Percentiles rank a stretch among this genome's conserved stretches.
Conservation (phyloP, 1,284 basidiomycete genomes). For the Calocybe gambosa region DNA sequence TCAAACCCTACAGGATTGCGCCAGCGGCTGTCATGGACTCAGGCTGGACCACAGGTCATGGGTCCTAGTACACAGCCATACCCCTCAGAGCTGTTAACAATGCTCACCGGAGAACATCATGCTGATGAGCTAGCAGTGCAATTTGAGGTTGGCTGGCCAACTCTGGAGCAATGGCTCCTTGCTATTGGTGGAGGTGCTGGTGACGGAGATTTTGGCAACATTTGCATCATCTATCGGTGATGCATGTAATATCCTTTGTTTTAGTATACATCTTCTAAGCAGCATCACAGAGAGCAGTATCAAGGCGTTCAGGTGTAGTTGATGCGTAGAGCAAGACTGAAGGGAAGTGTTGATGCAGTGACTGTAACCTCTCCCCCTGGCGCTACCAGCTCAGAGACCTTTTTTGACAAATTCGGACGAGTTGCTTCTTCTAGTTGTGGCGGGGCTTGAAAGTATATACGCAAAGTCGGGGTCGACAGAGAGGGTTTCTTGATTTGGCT, state of each 20-base stretch:
- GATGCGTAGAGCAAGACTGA: conserved; percentile 73
- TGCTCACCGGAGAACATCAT: conserved; percentile 85
- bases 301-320: conserved; percentile 39
- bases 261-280: background rate
- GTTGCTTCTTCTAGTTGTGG: conserved; percentile 85
- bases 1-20: conserved; percentile 30
- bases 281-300: background rate
- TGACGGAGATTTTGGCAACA: conserved; percentile 36
- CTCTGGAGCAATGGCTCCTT: conserved; percentile 72
- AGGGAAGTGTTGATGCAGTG: conserved; percentile 84
- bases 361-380: conserved; percentile 79
- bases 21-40: conserved; percentile 39
- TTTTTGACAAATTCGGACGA: conserved; percentile 83
- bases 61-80: conserved; percentile 23
- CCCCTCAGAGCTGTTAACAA: conserved; percentile 52
- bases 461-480: conserved; percentile 59
- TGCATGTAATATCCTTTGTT: background rate
- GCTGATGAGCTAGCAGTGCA: conserved; percentile 84
- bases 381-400: conserved; percentile 73
- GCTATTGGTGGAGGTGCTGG: conserved; percentile 51
- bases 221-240: conserved; percentile 41
- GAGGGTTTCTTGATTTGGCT: conserved; percentile 95
- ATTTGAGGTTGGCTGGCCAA: conserved; percentile 81
- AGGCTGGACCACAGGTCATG: conserved; percentile 25
- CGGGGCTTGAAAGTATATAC: conserved; percentile 91